Evolutionary conservation across 1,284 basidiomycete species (phyloP).

Genomic region (Vanrija sp.): DNA sequence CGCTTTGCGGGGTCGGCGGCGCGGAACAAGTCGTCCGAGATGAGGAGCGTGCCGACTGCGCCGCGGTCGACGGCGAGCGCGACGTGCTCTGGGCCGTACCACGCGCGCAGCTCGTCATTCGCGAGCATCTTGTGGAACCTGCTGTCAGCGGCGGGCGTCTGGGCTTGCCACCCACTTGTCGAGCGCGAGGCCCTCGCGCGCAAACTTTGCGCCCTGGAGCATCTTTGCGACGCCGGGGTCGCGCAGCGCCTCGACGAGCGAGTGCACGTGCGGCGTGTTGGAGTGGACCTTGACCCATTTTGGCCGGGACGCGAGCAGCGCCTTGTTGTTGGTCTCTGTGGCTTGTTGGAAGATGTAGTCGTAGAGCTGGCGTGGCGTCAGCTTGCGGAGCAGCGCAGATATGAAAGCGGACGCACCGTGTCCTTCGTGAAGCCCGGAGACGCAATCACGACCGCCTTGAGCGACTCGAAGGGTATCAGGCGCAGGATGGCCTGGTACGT

Average conservation of each 20-base stretch:
- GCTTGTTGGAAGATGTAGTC: constrained; percentile 83
- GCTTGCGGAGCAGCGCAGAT: not conserved
- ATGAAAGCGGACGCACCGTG: constrained; percentile 56
- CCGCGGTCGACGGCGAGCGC: constrained; percentile 84
- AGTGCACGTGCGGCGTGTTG: constrained; percentile 91
- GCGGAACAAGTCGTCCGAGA: constrained; percentile 91
- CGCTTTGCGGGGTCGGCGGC: constrained; percentile 70
- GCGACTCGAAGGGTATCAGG: constrained; percentile 75
- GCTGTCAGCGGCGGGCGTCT: constrained; percentile 1
- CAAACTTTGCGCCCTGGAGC: constrained; percentile 96
- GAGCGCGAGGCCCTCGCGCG: constrained; percentile 82
- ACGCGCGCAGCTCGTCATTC: constrained; percentile 88
- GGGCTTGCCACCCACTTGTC: constrained; percentile 61
- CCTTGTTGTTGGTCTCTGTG: constrained; percentile 74
- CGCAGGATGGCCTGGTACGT: constrained; percentile 84
- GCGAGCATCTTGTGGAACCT: constrained; percentile 98
- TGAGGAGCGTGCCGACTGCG: constrained; percentile 88
- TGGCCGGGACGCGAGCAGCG: constrained; percentile 66
- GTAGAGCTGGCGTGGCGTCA: constrained; percentile 50
- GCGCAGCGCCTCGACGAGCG: constrained; percentile 87
- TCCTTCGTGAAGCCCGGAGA: constrained; percentile 96
- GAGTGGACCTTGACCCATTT: constrained; percentile 91
- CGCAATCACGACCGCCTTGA: constrained; percentile 91
- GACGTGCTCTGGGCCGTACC: constrained; percentile 97
- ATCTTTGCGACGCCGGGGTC: constrained; percentile 72